Base-by-base conservation (phyloP, 2,329 filamentous ascomycete genomes). In the Botrytis fragariae region DNA sequence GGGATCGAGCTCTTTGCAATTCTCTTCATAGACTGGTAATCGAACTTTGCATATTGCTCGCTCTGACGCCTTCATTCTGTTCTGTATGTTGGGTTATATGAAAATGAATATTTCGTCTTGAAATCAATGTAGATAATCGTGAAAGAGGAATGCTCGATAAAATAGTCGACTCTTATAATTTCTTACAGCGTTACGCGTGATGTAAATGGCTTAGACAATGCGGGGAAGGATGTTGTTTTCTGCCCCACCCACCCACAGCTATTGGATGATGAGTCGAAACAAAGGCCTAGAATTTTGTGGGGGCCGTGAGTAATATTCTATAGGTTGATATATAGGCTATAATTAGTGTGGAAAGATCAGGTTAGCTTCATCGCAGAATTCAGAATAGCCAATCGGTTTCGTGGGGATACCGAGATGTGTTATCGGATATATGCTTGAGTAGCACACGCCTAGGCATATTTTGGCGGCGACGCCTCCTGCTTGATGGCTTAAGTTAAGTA, bases 11-110 rank as follows among this genome's bases (percentile, higher is more conserved):
- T 29, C 35, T 16, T 69, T 18, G 48, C n/a, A 22, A 39, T 10
- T 37, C 12, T 37, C 29, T 60, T 70, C 37, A 29, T 45, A 1
- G 39, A 35, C 14, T 60, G 68, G 39, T 14, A 61, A 54, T 10
- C 68, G 54, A 6, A 70, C 16, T 45, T 9, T 70, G 57, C 68
- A 70, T 18, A 39, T 37, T 61, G 68, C 68, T 60, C 29, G 37
- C 10, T 48, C n/a, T 35, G 29, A 35, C n/a, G 29, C 37, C 32
- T 22, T 6, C 68, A 60, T 60, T 44, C 20, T 70, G n/a, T 25
- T 54, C 3, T 6, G 1, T 3, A n/a, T 39, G 20, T 39, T 48
- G 12, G n/a, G 32, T 14, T 60, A 16, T 70, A 6, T 29, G 8
- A 12, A 25, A 16, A 35, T 44, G 39, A 25, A 45, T 14, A 25